Evolutionary conservation across 2,329 filamentous ascomycete species (phyloP).

Genomic region (Fusarium domesticum): DNA sequence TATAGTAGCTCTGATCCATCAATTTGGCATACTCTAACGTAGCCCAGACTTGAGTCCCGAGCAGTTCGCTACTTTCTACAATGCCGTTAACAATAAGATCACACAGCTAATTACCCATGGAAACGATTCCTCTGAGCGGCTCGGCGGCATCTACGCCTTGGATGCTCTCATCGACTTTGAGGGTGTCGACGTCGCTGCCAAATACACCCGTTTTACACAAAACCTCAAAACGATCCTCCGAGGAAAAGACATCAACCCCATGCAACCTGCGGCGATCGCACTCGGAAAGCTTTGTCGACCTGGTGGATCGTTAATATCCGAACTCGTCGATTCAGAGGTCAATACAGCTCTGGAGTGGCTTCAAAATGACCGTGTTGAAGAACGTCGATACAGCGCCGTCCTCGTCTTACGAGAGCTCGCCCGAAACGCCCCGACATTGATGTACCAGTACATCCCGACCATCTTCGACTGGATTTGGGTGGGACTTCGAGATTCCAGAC

Average conservation of each 20-base stretch:
- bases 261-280: slow-evolving; percentile 85
- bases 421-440: slow-evolving; percentile 87
- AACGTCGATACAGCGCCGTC: slow-evolving; percentile 87
- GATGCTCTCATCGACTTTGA: slow-evolving; percentile 95
- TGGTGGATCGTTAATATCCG: slow-evolving; percentile 88
- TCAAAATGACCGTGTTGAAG: slow-evolving; percentile 90
- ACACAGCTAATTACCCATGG: slow-evolving; percentile 75
- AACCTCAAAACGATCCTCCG: slow-evolving; percentile 84
- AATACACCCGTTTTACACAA: slow-evolving; percentile 90
- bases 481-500: slow-evolving; percentile 81
- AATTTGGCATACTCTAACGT: slow-evolving; percentile 11
- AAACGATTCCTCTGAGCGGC: slow-evolving; percentile 79
- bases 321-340: slow-evolving; percentile 94
- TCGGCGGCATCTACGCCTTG: slow-evolving; percentile 88
- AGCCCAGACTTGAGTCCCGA: slow-evolving; percentile 70
- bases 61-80: slow-evolving; percentile 64
- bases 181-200: slow-evolving; percentile 86
- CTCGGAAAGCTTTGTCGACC: slow-evolving; percentile 88
- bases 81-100: slow-evolving; percentile 54
- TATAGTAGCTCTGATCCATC: slow-evolving; percentile 28
- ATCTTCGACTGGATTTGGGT: slow-evolving; percentile 97
- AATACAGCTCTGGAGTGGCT: slow-evolving; percentile 96
- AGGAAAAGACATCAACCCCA: slow-evolving; percentile 85
- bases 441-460: slow-evolving; percentile 93
- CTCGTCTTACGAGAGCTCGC: slow-evolving; percentile 87